Conservation (phyloP, 2,329 filamentous ascomycete genomes). For the Penicillium sp. region DNA sequence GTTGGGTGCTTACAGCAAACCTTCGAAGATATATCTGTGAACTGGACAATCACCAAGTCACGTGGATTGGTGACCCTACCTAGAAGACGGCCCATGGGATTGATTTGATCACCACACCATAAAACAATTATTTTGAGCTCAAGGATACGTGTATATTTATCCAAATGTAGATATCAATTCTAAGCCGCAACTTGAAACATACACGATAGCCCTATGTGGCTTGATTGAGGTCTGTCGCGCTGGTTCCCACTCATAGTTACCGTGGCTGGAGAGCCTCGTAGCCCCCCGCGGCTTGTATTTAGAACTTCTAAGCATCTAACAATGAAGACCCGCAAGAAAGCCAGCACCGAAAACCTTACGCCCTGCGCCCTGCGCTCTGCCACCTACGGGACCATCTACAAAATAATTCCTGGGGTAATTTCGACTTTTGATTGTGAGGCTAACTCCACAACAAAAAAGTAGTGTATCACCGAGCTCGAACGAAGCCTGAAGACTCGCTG, state of each 20-base stretch:
- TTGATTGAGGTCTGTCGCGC: not conserved
- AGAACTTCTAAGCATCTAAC: not conserved
- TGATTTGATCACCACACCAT: not conserved
- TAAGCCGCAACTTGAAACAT: not conserved
- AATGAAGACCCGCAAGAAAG: not conserved
- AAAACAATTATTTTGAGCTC: too few species aligned
- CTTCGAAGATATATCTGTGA: not conserved
- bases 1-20: not conserved
- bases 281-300: not conserved
- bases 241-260: not conserved
- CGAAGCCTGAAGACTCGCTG: not conserved
- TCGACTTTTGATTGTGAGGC: constrained; percentile 3
- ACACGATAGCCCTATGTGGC: not conserved
- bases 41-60: not conserved
- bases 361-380: not conserved
- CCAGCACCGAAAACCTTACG: too few species aligned
- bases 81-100: not conserved
- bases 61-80: not conserved
- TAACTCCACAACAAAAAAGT: constrained; percentile 1
- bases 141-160: not conserved
- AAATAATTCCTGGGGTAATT: not conserved
- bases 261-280: too few species aligned
- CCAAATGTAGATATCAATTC: accelerated
- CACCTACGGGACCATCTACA: not conserved
- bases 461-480: not conserved